These are phyloP conservation scores for Nyssa sinensis DNA, from an alignment of 148 eudicot genomes.

Conservation along the genomic window DNA sequence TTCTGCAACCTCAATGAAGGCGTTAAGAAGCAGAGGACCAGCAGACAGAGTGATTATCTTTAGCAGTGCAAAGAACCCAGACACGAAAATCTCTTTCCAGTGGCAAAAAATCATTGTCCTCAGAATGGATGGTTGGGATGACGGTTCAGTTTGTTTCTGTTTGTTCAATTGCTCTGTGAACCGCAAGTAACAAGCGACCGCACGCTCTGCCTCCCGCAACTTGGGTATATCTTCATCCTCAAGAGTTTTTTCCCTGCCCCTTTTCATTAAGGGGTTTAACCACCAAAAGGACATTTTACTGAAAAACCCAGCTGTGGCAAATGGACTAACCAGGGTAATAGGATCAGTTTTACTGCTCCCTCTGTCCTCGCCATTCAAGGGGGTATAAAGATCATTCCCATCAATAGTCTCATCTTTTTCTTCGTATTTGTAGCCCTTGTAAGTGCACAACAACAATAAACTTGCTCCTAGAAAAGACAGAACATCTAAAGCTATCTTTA, in stretches of 20 bases:
- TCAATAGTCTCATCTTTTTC: conserved; percentile 21
- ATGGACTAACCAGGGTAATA: conserved; percentile 36
- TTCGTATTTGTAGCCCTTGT: conserved; percentile 39
- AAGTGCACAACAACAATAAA: conserved; percentile 54
- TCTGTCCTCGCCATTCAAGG: conserved; percentile 38
- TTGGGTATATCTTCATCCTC: conserved; percentile 70
- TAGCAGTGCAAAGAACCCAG: conserved; percentile 76
- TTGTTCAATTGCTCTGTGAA: conserved; percentile 46
- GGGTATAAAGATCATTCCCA: conserved; percentile 43
- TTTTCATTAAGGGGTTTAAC: conserved; percentile 78
- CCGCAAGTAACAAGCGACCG: conserved; percentile 57
- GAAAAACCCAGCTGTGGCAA: conserved; percentile 53
- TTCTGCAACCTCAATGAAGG: conserved; percentile 83
- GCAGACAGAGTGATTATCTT: conserved; percentile 70
- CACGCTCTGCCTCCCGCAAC: conserved; percentile 55
- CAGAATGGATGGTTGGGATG: conserved; percentile 52
- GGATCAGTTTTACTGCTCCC: conserved; percentile 28
- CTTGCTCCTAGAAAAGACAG: conserved; percentile 52
- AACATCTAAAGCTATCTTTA: conserved; percentile 48
- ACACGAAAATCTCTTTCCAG: conserved; percentile 60
- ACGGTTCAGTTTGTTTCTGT: conserved; percentile 36
- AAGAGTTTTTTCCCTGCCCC: conserved; percentile 66
- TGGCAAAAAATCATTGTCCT: conserved; percentile 65
- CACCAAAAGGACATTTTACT: conserved; percentile 77
- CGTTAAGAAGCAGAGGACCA: conserved; percentile 81